phyloP scores from a whole-genome alignment of 129 eudicot species.

The Glebionis coronaria region DNA sequence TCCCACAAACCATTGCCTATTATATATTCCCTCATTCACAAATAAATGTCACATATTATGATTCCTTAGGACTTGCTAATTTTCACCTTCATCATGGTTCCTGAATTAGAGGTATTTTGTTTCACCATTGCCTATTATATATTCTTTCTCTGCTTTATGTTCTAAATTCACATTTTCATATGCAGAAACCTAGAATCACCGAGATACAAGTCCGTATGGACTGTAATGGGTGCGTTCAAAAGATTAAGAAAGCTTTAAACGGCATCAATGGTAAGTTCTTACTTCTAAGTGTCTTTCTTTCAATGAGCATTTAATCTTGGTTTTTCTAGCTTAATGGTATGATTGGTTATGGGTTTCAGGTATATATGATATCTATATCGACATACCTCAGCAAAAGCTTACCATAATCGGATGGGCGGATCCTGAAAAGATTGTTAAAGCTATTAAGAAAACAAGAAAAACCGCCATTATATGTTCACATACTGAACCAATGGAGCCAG shows the following conservation, averaged over 20 bases:
- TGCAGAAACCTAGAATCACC: slow-evolving; percentile 83
- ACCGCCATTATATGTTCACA: slow-evolving; percentile 75
- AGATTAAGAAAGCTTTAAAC: slow-evolving; percentile 84
- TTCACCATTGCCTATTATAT: too few species aligned
- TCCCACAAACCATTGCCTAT: slow-evolving; percentile 69
- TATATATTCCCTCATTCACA: slow-evolving; percentile 67
- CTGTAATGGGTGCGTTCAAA: slow-evolving; percentile 95
- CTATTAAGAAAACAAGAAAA: slow-evolving; percentile 72
- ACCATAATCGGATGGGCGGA: slow-evolving; percentile 78
- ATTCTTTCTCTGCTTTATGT: slow-evolving; percentile 14
- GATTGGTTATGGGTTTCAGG: slow-evolving; percentile 40
- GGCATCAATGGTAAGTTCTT: slow-evolving; percentile 69
- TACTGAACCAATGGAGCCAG: slow-evolving; percentile 27
- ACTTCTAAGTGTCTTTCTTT: slow-evolving; percentile 14
- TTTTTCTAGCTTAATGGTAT: neutral
- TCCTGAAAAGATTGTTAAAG: slow-evolving; percentile 68
- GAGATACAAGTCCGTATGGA: slow-evolving; percentile 95
- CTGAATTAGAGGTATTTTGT: slow-evolving; percentile 63
- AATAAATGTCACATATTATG: slow-evolving; percentile 45
- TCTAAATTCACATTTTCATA: slow-evolving; percentile 14
- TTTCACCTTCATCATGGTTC: slow-evolving; percentile 47
- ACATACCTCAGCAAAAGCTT: slow-evolving; percentile 68
- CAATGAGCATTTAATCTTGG: neutral
- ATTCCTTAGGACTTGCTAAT: slow-evolving; percentile 32
- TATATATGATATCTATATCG: slow-evolving; percentile 56